Evolutionary conservation across 2,329 filamentous ascomycete genomes (phyloP), one percentile per base, ranked within the genome.

Genomic region (Alternaria gaisen): DNA sequence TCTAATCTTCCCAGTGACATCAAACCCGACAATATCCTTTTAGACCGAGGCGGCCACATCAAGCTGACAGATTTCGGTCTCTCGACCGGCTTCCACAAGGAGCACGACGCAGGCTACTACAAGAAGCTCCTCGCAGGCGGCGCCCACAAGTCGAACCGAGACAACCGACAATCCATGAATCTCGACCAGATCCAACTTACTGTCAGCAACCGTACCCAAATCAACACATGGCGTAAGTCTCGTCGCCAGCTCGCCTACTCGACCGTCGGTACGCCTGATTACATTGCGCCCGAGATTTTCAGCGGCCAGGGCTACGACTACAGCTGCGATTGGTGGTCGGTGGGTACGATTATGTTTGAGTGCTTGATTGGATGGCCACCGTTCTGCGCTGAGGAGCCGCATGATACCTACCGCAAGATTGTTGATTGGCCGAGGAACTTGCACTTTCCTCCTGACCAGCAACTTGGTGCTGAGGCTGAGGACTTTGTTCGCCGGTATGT

Each of bases 281-380:
- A 99, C 79, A 99, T 99, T 76, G 95, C 95, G 1, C 95, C 95
- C 3, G 95, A 99, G 79, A 98, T 99, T 72, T 98, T 99, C 80
- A 96, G 92, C 47, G 94, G 94, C 18, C 92, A 97, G 74, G 95
- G 95, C 50, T 99, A 99, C 83, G 92, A 93, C 60, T 97, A 94
- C 74, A 91, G 96, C 77, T 99, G 95, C 79, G 95, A 99, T 84
- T 99, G 95, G 95, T 99, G 95, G 95, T 97, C 92, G 22, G 87
- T 99, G 51, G 95, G 95, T 54, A 97, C 95, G 44, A 99, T 99
- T 82, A 98, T 99, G 95, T 99, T 98, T 74, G 95, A 99, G 81
- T 99, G 95, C 80, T 85, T 99, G 69, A 93, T 99, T 63, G 95
- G 95, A 72, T 99, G 95, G 95, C 95, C 95, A 56, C 95, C 95